Conservation (phyloP, 1,284 basidiomycete species). For the Malassezia obtusa region DNA sequence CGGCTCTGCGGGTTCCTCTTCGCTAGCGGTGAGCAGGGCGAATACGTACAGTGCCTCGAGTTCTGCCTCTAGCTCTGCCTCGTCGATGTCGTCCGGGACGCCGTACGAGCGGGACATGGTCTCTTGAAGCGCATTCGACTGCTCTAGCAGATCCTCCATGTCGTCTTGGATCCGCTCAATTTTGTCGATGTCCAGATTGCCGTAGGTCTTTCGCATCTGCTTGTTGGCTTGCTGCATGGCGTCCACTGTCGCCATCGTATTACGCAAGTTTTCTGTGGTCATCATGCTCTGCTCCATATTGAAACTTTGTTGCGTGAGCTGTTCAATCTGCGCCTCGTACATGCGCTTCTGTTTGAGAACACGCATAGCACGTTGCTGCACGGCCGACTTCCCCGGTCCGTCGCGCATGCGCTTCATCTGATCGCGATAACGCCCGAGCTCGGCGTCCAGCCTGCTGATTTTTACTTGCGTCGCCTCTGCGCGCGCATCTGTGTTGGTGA, state of each 20-base stretch:
- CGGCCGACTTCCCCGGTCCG: conserved; percentile 89
- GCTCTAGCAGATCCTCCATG: conserved; percentile 94
- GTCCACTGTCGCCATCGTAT: conserved; percentile 99
- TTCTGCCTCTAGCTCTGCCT: conserved; percentile 91
- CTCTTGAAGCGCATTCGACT: conserved; percentile 96
- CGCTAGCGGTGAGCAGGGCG: conserved; percentile 50
- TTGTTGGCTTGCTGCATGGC: conserved; percentile 97
- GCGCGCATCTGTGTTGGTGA: conserved; percentile 79
- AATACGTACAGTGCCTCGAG: conserved; percentile 32
- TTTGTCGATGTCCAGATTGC: conserved; percentile 94
- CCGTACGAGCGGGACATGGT: conserved; percentile 84
- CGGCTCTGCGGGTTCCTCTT: conserved; percentile 63
- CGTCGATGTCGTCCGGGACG: conserved; percentile 94
- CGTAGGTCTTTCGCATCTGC: conserved; percentile 92
- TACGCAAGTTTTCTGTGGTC: conserved; percentile 90
- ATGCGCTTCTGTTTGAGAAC: conserved; percentile 91
- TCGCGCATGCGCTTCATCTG: conserved; percentile 89
- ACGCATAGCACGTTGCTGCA: conserved; percentile 86
- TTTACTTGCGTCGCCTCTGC: conserved; percentile 90
- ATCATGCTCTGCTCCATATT: conserved; percentile 97
- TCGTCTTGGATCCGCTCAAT: conserved; percentile 66
- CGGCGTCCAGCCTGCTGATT: conserved; percentile 89
- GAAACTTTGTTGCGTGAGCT: conserved; percentile 88
- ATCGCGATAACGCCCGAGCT: conserved; percentile 82
- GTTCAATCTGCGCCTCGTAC: conserved; percentile 84